phyloP scores from a whole-genome alignment of 1,284 basidiomycete genomes.

The Dichomitus squalens region DNA sequence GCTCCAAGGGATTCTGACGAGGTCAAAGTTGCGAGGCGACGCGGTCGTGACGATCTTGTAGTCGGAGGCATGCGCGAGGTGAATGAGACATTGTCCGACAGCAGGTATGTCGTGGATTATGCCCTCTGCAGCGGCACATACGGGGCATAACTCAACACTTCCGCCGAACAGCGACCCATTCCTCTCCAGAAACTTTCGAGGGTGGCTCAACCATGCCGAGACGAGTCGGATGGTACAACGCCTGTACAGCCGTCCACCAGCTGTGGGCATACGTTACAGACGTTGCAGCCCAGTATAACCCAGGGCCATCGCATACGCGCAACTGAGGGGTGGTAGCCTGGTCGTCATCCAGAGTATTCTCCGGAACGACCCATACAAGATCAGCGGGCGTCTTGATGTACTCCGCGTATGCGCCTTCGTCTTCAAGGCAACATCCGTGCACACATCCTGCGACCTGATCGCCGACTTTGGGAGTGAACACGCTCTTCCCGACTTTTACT shows the following conservation, averaged over 20 bases:
- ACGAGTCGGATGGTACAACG: constrained; percentile 32
- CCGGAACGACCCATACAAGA: constrained; percentile 36
- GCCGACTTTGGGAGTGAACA: constrained; percentile 21
- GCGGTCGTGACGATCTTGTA: constrained; percentile 44
- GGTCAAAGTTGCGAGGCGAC: constrained; percentile 41
- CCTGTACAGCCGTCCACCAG: constrained; percentile 40
- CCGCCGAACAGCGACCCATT: constrained; percentile 38
- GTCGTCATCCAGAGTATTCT: constrained; percentile 29
- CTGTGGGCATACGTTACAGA: constrained; percentile 2
- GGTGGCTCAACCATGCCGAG: constrained; percentile 31
- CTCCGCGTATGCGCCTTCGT: constrained; percentile 40
- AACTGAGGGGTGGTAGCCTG: constrained; percentile 36
- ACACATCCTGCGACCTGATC: constrained; percentile 28
- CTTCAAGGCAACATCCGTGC: constrained; percentile 20
- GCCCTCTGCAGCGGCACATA: no score
- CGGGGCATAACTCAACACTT: constrained; percentile 23
- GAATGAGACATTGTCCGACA: constrained; percentile 44
- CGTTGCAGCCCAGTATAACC: not conserved
- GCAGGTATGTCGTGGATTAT: constrained; percentile 4
- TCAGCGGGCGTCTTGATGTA: constrained; percentile 38
- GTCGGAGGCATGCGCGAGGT: constrained; percentile 44
- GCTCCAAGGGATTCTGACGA: constrained; percentile 46
- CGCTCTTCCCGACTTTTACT: constrained; percentile 26
- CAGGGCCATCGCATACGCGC: constrained; percentile 1
- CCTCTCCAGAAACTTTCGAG: constrained; percentile 16